Evolutionary conservation across 2,329 filamentous ascomycete species (phyloP), one percentile per base, ranked within the genome.

Genomic region (Sporothrix protearum): DNA sequence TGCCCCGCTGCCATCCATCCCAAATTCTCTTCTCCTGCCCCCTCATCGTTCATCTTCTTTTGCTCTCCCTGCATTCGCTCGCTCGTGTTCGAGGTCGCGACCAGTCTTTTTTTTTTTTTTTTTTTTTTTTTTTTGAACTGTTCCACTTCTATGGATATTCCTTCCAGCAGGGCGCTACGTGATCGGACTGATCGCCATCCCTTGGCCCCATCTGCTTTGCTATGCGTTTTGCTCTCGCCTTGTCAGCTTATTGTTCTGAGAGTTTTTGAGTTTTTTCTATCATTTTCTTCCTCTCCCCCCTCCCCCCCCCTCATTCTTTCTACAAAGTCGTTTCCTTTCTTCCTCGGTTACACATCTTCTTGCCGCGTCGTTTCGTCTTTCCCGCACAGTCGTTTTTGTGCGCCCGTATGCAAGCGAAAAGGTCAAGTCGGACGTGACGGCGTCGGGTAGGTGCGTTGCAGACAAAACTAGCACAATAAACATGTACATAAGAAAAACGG

Each of bases 51-150:
- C 53, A 33, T 33, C 55, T 68, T 22, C 55, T 7, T n/a, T 42
- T 36, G 22, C 36, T 71, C 74, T 71, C 71, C 71, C 71, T 74
- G 73, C 70, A 63, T 74, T 69, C 61, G 70, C 53, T 66, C n/a
- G 70, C 36, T 59, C 61, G 19, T 47, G 68, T 63, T 72, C 69
- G 51, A 71, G 71, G 71, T 51, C 69, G 61, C 71, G 67, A 28
- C 68, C 64, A 28, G 57, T 45, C 36, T n/a, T 53, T 45, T 69
- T 61, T n/a, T n/a, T n/a, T n/a, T n/a, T n/a, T n/a, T n/a, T n/a
- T n/a, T n/a, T n/a, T n/a, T n/a, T n/a, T n/a, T n/a, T n/a, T n/a
- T n/a, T n/a, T n/a, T n/a, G n/a, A n/a, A 4, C 57, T 8, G 28
- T 66, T 33, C 68, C 70, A 63, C 53, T 67, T 39, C 63, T 45